phyloP scores from a whole-genome alignment of 139 green algal species.

The Chlorokybus atmophyticus region DNA sequence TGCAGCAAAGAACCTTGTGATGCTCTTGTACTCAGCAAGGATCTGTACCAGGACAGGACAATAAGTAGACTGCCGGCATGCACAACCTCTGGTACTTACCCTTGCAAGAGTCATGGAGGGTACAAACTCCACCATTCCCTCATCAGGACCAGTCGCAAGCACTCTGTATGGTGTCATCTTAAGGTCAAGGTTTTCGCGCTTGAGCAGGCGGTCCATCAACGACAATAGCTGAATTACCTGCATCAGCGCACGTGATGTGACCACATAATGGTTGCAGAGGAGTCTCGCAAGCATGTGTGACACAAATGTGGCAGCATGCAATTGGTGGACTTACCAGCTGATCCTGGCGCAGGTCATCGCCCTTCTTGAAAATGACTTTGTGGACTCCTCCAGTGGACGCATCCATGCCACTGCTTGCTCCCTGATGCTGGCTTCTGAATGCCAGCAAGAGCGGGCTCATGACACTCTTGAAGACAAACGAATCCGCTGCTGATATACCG shows the following conservation, averaged over 20 bases:
- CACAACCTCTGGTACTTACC: too few relatives aligned
- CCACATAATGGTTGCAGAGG: too few relatives aligned
- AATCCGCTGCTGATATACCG: slow-evolving; percentile 55
- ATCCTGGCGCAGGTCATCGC: slow-evolving; percentile 92
- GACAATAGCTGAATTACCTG: slow-evolving; percentile 65
- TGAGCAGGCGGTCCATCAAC: slow-evolving; percentile 92
- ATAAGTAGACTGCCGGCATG: too few relatives aligned
- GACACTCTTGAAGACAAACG: slow-evolving; percentile 79
- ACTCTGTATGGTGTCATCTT: slow-evolving; percentile 77
- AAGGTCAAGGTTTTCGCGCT: slow-evolving; percentile 85
- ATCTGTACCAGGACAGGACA: too few relatives aligned
- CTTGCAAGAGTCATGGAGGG: slow-evolving; percentile 35
- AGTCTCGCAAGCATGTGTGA: too few relatives aligned
- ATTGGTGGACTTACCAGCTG: slow-evolving; percentile 37
- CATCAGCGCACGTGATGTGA: too few relatives aligned
- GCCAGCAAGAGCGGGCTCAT: slow-evolving; percentile 67
- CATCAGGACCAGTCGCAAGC: slow-evolving; percentile 58
- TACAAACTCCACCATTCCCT: slow-evolving; percentile 91
- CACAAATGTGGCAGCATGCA: too few relatives aligned
- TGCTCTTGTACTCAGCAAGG: slow-evolving; percentile 65
- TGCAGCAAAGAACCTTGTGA: slow-evolving; percentile 61
- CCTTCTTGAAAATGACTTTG: slow-evolving; percentile 90
- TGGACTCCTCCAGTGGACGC: too few relatives aligned
- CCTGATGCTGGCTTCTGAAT: too few relatives aligned
- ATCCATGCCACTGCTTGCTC: too few relatives aligned